Evolutionary conservation across 345 rosid species (phyloP), one percentile per base, ranked within the genome.

Genomic region (Mangifera indica): DNA sequence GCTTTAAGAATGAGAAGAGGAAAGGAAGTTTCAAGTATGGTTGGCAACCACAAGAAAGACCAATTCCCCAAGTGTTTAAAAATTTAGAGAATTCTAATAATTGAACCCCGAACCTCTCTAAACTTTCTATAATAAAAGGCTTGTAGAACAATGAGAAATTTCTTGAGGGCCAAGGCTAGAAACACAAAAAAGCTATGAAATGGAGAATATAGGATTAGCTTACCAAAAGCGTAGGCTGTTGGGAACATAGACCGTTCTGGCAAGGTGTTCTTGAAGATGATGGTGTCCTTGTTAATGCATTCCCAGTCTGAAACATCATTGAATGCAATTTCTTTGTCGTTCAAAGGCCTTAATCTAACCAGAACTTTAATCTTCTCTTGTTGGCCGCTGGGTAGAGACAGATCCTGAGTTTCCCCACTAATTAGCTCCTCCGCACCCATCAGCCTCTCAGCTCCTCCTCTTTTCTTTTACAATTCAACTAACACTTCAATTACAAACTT

Each of bases 281-380:
- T 73, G 72, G 91, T 88, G 78, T 76, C 73, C 63, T 83, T 72
- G 73, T 84, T 80, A 4, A 85, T 80, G 81, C 91, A 90, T 77
- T 90, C 88, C 96, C 96, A 90, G 66, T 88, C 93, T 0, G 89
- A 87, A 0, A 67, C 73, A 69, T 86, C 87, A 21, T 84, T 74
- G 80, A 85, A 83, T 5, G 79, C 52, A 32, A 64, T 77, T 67
- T 90, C 93, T 66, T 71, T 90, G 24, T 87, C 88, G 56, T 83
- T 87, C 74, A 81, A 76, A 34, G 96, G 96, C 71, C 93, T 88
- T 74, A 90, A 56, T 64, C 96, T 76, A 42, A 90, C 81, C 8
- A 87, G 82, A 48, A 90, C 96, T 17, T 87, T 71, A 22, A 90
- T 88, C 63, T 34, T 90, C 84, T 90, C 93, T 3, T 82, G 81